Evolutionary conservation across 257 asterid genomes (phyloP).

Genomic region (Nicotiana noctiflora): DNA sequence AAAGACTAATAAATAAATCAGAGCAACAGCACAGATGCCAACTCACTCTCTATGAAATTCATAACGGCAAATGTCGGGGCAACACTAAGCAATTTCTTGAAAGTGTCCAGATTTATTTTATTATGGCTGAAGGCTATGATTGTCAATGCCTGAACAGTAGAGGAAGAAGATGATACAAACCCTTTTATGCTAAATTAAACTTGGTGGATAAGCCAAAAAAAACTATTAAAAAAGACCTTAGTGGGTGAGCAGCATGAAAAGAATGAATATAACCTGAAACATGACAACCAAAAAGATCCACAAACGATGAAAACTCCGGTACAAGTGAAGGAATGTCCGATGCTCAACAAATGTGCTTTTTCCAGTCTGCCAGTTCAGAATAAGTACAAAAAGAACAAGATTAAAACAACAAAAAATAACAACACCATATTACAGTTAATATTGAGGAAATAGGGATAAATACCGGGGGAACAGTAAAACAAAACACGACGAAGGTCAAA

Average conservation of each 20-base stretch:
- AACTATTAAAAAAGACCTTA: slow-evolving; percentile 1
- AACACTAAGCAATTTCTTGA: slow-evolving; percentile 67
- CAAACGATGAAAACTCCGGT: slow-evolving; percentile 95
- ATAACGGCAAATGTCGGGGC: slow-evolving; percentile 86
- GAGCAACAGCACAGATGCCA: slow-evolving; percentile 3
- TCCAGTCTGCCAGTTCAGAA: slow-evolving; percentile 53
- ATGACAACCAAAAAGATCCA: slow-evolving; percentile 85
- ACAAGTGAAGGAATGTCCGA: slow-evolving; percentile 88
- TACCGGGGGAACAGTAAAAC: not conserved
- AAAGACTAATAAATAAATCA: slow-evolving; percentile 7
- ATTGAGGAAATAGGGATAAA: not conserved
- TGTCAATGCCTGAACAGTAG: slow-evolving; percentile 58
- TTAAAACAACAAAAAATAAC: not conserved
- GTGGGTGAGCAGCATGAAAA: slow-evolving; percentile 6
- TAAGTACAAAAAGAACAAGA: not conserved
- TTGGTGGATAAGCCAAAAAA: not conserved
- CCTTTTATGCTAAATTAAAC: not conserved
- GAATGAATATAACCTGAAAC: slow-evolving; percentile 69
- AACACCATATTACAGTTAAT: not conserved
- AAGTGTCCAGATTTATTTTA: slow-evolving; percentile 55
- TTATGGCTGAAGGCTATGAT: slow-evolving; percentile 75
- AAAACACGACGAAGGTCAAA: not conserved
- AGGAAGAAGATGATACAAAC: not conserved
- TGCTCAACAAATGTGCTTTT: slow-evolving; percentile 97
- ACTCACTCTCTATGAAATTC: slow-evolving; percentile 91